Percentiles rank a stretch among this genome's conserved stretches.
phyloP scores from a whole-genome alignment of 176 grass and related monocot species.

The Carex littledalei region DNA sequence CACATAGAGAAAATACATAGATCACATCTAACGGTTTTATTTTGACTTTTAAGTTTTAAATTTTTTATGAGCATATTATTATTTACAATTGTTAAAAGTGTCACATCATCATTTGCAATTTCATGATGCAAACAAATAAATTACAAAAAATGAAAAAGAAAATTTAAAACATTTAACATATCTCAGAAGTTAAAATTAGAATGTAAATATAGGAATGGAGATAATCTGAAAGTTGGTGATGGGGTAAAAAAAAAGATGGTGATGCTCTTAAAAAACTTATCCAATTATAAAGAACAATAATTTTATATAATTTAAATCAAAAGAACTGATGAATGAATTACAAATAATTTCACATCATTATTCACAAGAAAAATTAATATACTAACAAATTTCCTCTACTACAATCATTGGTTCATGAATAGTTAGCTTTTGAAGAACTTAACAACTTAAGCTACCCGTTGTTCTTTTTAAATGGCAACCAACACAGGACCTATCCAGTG shows the following conservation, averaged over 20 bases:
- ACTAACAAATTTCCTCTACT: neutral
- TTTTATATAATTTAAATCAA: neutral
- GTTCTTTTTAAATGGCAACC: neutral
- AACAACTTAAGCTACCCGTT: neutral
- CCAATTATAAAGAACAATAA: neutral
- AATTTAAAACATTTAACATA: no score
- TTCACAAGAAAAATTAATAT: neutral
- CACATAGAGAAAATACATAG: no score
- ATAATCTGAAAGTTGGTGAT: no score
- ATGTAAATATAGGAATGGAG: no score
- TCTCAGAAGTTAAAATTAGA: no score
- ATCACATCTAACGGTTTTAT: no score
- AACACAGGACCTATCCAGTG: neutral
- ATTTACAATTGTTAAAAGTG: no score
- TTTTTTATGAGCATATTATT: no score
- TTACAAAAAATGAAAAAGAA: no score
- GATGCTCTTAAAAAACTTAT: neutral
- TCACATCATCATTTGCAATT: no score
- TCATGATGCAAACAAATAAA: no score
- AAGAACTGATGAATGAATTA: neutral
- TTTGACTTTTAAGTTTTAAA: no score
- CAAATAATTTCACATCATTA: neutral
- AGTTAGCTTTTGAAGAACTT: neutral
- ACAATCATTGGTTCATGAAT: neutral
- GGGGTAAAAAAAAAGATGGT: neutral